Evolutionary conservation across 2,329 filamentous ascomycete genomes (phyloP).

Genomic region (Corinectria fuckeliana): DNA sequence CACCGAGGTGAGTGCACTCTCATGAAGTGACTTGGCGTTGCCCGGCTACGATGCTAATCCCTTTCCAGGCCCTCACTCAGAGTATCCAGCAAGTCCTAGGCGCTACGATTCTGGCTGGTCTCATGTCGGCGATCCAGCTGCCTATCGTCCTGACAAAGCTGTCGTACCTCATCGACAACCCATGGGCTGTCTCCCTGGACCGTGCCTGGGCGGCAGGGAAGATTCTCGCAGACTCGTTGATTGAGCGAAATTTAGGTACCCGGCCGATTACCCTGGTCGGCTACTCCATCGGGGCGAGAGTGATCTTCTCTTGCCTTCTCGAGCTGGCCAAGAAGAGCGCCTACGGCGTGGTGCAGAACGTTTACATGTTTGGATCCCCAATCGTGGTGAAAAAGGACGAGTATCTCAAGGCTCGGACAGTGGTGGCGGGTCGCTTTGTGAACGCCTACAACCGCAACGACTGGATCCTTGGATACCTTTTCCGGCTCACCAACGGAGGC

Average conservation of each 20-base stretch:
- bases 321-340: slow-evolving; percentile 87
- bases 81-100: slow-evolving; percentile 94
- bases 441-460: slow-evolving; percentile 95
- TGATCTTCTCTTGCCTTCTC: slow-evolving; percentile 90
- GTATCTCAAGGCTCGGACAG: slow-evolving; percentile 78
- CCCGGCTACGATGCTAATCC: background rate
- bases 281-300: slow-evolving; percentile 89
- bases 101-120: slow-evolving; percentile 82
- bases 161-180: slow-evolving; percentile 96
- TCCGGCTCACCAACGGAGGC: slow-evolving; percentile 90
- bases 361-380: slow-evolving; percentile 92
- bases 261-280: slow-evolving; percentile 92
- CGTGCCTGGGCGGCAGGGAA: slow-evolving; percentile 87
- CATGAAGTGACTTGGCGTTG: background rate
- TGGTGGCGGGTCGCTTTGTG: slow-evolving; percentile 90
- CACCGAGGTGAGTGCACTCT: slow-evolving; percentile 75
- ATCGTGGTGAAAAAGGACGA: slow-evolving; percentile 92
- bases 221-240: slow-evolving; percentile 91
- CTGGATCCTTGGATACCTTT: slow-evolving; percentile 97
- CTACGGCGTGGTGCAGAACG: slow-evolving; percentile 89
- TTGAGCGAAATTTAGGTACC: slow-evolving; percentile 89
- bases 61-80: slow-evolving; percentile 83
- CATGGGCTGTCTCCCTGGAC: slow-evolving; percentile 95
- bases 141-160: slow-evolving; percentile 93
- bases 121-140: slow-evolving; percentile 94